Base-by-base conservation (phyloP, 495 filamentous ascomycete species). In the Parathielavia hyrcaniae region DNA sequence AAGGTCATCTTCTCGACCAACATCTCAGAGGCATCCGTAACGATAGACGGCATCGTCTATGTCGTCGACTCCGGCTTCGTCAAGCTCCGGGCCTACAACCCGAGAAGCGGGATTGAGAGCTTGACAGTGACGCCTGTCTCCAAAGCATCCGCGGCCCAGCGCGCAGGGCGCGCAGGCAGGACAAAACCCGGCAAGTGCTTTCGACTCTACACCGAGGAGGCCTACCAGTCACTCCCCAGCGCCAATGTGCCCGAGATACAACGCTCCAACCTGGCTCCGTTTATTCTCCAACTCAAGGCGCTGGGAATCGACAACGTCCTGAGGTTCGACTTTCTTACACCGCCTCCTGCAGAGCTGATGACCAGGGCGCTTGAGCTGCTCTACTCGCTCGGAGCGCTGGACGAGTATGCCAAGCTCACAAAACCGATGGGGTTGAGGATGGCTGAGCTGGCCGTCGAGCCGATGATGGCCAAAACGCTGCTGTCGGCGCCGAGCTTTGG, bases 1-100 rank as follows among this genome's bases (percentile, higher is more conserved):
- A 98, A 97, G 69, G 88, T 96, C 35, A 87, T 98, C 45, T 84
- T 98, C 58, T 90, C 88, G 4, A 97, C 93, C 47, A 97, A 97
- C 68, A 97, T 98, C 60, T 90, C 93, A 36, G 93, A 98, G 74
- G 95, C 93, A 19, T 92, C 87, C 0, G 83, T 98, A 16, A 98
- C 93, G 9, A 96, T 98, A 45, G 87, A 95, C 56, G 91, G 90
- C 6, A 89, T 97, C 60, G 84, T 90, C 47, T 97, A 91, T 65
- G 92, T 98, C 17, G 80, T 97, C 51, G 93, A 98, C 69, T 87
- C 83, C 46, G 93, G 95, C 10, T 96, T 89, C 66, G 90, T 95
- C 60, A 97, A 99, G 63, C 71, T 96, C 4, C 83, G 91, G 36
- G 89, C 89, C 6, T 97, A 88, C 73, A 89, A 96, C 61, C 89